Percentiles rank a stretch among this genome's conserved stretches.
Evolutionary conservation across 768 basidiomycete genomes (phyloP).

Genomic region (Phaeotremella skinneri): DNA sequence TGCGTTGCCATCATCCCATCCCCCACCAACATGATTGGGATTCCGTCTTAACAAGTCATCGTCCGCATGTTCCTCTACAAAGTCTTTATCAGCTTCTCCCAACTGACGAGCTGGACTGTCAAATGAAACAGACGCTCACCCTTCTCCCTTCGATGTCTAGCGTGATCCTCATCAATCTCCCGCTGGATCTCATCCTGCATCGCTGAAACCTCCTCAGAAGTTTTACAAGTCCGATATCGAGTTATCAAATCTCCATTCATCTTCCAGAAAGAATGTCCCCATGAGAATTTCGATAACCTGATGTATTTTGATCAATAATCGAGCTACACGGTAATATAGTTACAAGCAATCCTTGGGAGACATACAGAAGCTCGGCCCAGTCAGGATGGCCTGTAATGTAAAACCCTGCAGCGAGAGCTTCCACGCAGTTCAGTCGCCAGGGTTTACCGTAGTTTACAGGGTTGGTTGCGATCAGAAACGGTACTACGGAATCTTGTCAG

Average conservation of each 20-base stretch:
- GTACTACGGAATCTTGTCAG: conserved; percentile 60
- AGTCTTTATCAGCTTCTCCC: conserved; percentile 1
- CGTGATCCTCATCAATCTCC: conserved; percentile 49
- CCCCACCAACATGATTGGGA: conserved; percentile 39
- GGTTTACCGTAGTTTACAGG: conserved; percentile 98
- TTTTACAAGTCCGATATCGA: conserved; percentile 69
- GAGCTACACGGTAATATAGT: neutral
- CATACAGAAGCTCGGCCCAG: conserved; percentile 68
- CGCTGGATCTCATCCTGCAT: conserved; percentile 50
- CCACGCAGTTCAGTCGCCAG: conserved; percentile 91
- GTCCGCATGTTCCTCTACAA: conserved; percentile 30
- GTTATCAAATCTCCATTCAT: conserved; percentile 75
- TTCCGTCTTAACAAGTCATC: conserved; percentile 40
- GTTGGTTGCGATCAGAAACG: conserved; percentile 91
- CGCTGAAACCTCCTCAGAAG: conserved; percentile 46
- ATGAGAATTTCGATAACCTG: conserved; percentile 73
- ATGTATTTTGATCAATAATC: neutral
- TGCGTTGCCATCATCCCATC: conserved; percentile 28
- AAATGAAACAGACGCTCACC: conserved; percentile 25
- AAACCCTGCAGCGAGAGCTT: conserved; percentile 83
- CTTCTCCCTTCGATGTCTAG: conserved; percentile 29
- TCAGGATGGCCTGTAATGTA: conserved; percentile 83
- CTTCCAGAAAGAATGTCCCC: conserved; percentile 82
- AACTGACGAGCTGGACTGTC: neutral
- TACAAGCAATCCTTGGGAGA: neutral